phyloP scores from a whole-genome alignment of 2,329 filamentous ascomycete species.

The Ophiognomonia clavigignenti-juglandacearum region DNA sequence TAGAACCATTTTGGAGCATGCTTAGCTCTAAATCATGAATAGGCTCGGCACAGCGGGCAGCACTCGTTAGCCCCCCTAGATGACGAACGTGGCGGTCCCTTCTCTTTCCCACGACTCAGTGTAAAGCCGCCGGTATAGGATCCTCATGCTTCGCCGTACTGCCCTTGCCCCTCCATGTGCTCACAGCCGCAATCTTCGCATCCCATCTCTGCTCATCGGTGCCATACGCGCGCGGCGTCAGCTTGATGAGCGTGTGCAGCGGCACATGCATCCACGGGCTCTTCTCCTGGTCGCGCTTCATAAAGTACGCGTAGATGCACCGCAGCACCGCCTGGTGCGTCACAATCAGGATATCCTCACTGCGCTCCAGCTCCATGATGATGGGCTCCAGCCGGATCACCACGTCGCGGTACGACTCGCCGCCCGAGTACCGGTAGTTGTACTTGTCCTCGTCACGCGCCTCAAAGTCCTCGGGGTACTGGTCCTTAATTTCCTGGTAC shows the following conservation, averaged over 20 bases:
- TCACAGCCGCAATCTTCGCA: conserved; percentile 91
- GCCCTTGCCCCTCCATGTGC: conserved; percentile 93
- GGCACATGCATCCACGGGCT: conserved; percentile 99
- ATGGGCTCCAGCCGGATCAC: conserved; percentile 97
- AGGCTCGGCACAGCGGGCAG: too few species aligned
- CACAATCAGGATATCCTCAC: conserved; percentile 95
- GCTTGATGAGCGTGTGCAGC: conserved; percentile 90
- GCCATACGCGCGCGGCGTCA: conserved; percentile 90
- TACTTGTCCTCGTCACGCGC: conserved; percentile 98
- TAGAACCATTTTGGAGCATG: too few species aligned
- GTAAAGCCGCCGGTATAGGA: conserved; percentile 31
- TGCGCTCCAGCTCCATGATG: conserved; percentile 97
- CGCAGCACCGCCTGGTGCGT: conserved; percentile 95
- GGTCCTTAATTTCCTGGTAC: conserved; percentile 88
- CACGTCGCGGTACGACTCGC: conserved; percentile 92
- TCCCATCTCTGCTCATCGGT: conserved; percentile 85
- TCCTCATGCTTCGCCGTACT: conserved; percentile 85
- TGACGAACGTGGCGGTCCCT: too few species aligned
- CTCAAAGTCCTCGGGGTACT: conserved; percentile 89
- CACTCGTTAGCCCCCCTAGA: too few species aligned
- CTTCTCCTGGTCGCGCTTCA: conserved; percentile 89
- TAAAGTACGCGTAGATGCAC: conserved; percentile 98
- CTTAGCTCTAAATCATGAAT: too few species aligned
- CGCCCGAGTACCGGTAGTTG: conserved; percentile 97
- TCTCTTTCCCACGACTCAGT: conserved; percentile 14